Conservation (phyloP, 208 protist genomes). For the Acanthamoeba royreba region DNA sequence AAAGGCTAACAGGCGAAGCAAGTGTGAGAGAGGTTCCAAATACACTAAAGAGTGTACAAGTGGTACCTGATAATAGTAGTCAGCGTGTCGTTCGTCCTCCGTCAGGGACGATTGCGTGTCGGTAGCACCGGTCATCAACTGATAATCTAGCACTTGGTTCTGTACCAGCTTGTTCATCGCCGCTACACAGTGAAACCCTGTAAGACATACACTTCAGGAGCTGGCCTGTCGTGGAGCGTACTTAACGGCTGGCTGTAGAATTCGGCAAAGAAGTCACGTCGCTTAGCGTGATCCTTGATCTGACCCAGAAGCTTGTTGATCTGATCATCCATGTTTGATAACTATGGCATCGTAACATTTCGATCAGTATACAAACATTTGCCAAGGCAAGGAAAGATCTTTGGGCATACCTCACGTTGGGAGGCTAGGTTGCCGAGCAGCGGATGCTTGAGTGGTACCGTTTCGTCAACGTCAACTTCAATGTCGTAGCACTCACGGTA, state of each 20-base stretch:
- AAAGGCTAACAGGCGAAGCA: background rate
- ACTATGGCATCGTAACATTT: background rate
- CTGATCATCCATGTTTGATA: background rate
- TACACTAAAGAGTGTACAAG: background rate
- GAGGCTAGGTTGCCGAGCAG: background rate
- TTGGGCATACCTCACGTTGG: background rate
- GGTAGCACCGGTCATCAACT: background rate
- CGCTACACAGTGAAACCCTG: background rate
- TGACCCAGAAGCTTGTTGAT: background rate
- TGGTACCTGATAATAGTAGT: conserved; percentile 28
- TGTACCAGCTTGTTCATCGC: conserved; percentile 33
- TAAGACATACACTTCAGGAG: background rate
- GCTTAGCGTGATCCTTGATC: conserved; percentile 34
- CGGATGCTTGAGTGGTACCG: background rate
- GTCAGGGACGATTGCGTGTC: background rate
- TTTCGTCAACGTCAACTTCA: conserved; percentile 25
- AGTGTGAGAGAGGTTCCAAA: no score
- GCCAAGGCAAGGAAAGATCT: background rate
- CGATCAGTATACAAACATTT: background rate
- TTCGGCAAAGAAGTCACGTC: background rate
- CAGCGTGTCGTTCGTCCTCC: conserved; percentile 19
- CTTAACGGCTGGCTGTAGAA: background rate
- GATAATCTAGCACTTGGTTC: conserved; percentile 8
- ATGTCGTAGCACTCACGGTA: conserved; percentile 30
- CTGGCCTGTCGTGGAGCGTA: background rate